phyloP scores from a whole-genome alignment of 1,284 basidiomycete genomes.

The Athelia sp. region DNA sequence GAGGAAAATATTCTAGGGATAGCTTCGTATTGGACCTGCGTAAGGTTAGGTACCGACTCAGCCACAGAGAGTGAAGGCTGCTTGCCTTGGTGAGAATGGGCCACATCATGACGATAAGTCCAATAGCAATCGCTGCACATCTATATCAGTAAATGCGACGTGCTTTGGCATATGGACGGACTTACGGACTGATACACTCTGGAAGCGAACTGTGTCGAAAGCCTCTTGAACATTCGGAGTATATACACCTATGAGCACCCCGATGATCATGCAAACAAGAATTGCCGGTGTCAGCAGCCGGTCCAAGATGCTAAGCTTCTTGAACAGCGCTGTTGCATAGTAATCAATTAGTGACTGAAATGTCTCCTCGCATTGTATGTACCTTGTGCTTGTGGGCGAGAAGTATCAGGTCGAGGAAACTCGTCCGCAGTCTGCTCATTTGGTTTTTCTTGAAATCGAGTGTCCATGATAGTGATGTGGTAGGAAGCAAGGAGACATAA shows the following conservation, averaged over 20 bases:
- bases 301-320: slow-evolving; percentile 51
- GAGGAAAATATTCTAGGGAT: slow-evolving; percentile 58
- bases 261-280: slow-evolving; percentile 74
- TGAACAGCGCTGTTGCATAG: slow-evolving; percentile 35
- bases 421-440: too few relatives aligned
- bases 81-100: slow-evolving; percentile 76
- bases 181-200: slow-evolving; percentile 59
- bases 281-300: slow-evolving; percentile 70
- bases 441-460: too few relatives aligned
- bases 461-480: too few relatives aligned
- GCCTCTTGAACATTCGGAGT: slow-evolving; percentile 45
- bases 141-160: slow-evolving; percentile 10
- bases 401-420: too few relatives aligned
- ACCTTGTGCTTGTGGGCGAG: too few relatives aligned
- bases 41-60: too few relatives aligned
- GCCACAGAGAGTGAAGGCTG: too few relatives aligned
- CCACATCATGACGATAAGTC: slow-evolving; percentile 90
- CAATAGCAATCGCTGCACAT: slow-evolving; percentile 64
- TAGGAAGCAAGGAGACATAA: too few relatives aligned
- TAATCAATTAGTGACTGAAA: too few relatives aligned
- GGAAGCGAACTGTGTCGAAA: slow-evolving; percentile 46
- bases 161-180: slow-evolving; percentile 17
- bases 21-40: slow-evolving; percentile 65
- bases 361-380: too few relatives aligned
- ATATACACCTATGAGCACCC: slow-evolving; percentile 73